Evolutionary conservation across 1,139 yeast genomes (phyloP).

Genomic region (Scheffersomyces illinoinensis): DNA sequence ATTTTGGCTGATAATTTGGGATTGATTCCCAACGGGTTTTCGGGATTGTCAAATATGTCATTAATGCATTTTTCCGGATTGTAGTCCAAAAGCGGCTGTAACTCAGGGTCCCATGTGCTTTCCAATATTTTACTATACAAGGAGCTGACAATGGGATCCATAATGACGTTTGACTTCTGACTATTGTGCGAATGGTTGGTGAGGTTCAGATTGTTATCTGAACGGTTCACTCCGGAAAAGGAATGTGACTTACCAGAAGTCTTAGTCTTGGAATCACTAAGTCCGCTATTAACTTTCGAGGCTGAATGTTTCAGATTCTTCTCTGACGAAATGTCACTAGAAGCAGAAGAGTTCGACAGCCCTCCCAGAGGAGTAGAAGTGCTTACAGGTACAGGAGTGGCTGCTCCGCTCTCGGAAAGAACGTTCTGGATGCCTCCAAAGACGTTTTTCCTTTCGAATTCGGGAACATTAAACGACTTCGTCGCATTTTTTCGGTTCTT

Average conservation of each 20-base stretch:
- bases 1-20: conserved; percentile 24
- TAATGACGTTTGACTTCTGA: conserved; percentile 14
- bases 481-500: conserved; percentile 2
- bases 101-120: conserved; percentile 77
- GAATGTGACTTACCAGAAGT: neutral
- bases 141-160: conserved; percentile 54
- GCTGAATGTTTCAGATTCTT: neutral
- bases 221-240: neutral
- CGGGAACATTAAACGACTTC: conserved; percentile 33
- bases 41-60: conserved; percentile 69
- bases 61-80: conserved; percentile 73
- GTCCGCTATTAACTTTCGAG: neutral
- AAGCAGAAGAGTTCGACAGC: neutral
- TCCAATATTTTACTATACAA: conserved; percentile 65
- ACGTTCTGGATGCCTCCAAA: conserved; percentile 46
- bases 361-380: neutral
- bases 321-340: neutral
- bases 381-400: neutral
- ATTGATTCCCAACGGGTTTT: conserved; percentile 60
- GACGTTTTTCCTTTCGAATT: conserved; percentile 37
- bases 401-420: conserved; percentile 2
- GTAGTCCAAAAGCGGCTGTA: conserved; percentile 56
- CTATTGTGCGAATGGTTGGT: neutral
- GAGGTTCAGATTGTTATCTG: neutral
- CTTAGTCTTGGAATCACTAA: neutral